A percentile compares a stretch with the other conserved stretches of the same genome.
phyloP scores from a whole-genome alignment of 192 early-diverging fungal genomes.

The Entomortierella lignicola region DNA sequence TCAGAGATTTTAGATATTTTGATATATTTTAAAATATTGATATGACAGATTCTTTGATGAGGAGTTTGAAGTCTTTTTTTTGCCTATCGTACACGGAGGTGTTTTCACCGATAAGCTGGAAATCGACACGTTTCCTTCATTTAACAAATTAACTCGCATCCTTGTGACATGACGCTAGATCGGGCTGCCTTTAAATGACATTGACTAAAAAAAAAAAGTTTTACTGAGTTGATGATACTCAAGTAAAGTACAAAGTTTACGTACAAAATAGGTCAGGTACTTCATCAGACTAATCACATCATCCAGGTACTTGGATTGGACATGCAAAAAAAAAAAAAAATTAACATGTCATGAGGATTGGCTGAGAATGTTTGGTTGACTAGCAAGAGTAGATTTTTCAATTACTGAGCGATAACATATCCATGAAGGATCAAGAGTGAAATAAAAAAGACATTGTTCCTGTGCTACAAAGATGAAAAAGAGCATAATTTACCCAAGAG shows the following conservation, averaged over 20 bases:
- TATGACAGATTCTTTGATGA: conserved; percentile 1
- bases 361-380: not conserved
- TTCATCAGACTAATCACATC: too few relatives aligned
- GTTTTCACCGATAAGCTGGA: conserved; percentile 24
- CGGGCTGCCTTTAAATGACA: too few relatives aligned
- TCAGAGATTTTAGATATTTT: not conserved
- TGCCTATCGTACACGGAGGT: conserved; percentile 3
- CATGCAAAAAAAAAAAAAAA: too few relatives aligned
- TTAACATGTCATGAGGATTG: not conserved
- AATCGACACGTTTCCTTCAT: not conserved
- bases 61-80: conserved; percentile 14
- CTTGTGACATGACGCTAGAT: too few relatives aligned
- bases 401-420: not conserved
- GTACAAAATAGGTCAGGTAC: too few relatives aligned
- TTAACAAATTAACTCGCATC: not conserved
- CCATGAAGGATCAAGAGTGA: not conserved
- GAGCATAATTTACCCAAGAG: conserved; percentile 1
- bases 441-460: not conserved
- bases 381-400: not conserved
- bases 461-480: not conserved
- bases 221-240: too few relatives aligned
- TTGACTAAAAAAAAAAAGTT: too few relatives aligned
- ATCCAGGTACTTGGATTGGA: too few relatives aligned
- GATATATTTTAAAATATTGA: conserved; percentile 17
- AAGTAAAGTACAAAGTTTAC: too few relatives aligned